phyloP scores from a whole-genome alignment of 768 basidiomycete genomes.

The Mrakia blollopis region DNA sequence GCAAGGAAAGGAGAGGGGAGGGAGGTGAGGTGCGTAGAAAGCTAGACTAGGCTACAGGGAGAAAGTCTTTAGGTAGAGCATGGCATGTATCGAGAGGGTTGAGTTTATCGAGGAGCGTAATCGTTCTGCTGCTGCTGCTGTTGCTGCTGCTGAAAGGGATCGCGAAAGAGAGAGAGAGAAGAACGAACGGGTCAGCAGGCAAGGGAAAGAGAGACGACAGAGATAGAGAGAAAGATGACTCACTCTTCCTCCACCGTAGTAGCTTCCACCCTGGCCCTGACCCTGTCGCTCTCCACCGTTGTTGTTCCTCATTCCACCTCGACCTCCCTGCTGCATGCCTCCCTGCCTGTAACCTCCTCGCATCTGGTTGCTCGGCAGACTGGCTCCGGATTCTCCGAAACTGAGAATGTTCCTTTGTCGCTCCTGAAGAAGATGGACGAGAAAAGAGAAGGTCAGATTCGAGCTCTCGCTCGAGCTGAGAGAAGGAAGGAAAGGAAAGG shows the following conservation, averaged over 20 bases:
- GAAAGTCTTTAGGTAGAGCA: background rate
- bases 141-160: background rate
- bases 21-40: no score
- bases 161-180: no score
- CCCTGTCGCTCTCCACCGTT: conserved; percentile 4
- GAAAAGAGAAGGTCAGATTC: background rate
- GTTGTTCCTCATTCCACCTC: background rate
- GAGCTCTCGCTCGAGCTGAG: conserved; percentile 38
- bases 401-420: background rate
- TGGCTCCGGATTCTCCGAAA: conserved; percentile 11
- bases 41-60: background rate
- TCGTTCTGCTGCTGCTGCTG: conserved; percentile 15
- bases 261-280: background rate
- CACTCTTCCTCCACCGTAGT: conserved; percentile 7
- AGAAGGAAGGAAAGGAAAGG: conserved; percentile 30
- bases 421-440: background rate
- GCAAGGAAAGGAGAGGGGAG: no score
- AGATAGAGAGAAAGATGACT: background rate
- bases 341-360: conserved; percentile 16
- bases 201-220: background rate
- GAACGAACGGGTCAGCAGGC: background rate
- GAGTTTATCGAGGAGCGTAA: conserved; percentile 7
- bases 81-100: background rate
- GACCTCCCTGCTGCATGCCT: conserved; percentile 14
- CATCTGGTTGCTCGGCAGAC: conserved; percentile 9